Conservation (phyloP, 768 basidiomycete genomes). For the Holtermanniella nyarrowii region DNA sequence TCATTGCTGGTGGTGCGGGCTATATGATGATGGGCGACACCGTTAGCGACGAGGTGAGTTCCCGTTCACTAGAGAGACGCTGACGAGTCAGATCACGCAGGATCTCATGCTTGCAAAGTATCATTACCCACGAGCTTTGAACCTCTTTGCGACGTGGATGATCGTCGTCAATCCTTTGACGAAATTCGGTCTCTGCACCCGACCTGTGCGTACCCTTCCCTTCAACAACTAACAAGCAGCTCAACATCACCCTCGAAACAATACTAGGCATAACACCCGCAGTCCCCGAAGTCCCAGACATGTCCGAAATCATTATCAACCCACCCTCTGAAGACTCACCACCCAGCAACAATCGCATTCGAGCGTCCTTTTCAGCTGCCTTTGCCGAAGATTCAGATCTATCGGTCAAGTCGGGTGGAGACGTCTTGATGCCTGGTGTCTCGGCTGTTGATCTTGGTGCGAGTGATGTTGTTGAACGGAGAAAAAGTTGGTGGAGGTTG, state of each 20-base stretch:
- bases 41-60: conserved; percentile 67
- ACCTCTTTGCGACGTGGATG: conserved; percentile 69
- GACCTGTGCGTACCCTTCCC: conserved; percentile 52
- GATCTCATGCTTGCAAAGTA: conserved; percentile 55
- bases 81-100: conserved; percentile 56
- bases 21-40: conserved; percentile 81
- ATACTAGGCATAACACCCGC: conserved; percentile 55
- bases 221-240: conserved; percentile 41
- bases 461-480: conserved; percentile 5
- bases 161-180: conserved; percentile 50
- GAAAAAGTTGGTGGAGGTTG: conserved; percentile 18
- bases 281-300: background rate
- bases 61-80: background rate
- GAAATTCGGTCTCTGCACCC: conserved; percentile 74
- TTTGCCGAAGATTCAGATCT: background rate
- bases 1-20: conserved; percentile 63
- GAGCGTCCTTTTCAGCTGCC: background rate
- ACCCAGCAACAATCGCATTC: conserved; percentile 34
- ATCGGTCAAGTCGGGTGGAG: background rate
- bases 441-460: conserved; percentile 6
- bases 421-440: conserved; percentile 1
- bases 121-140: conserved; percentile 61
- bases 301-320: conserved; percentile 20
- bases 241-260: conserved; percentile 73
- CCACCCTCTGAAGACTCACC: background rate